Evolutionary conservation across 345 rosid species (phyloP).

Genomic region (Melaleuca alternifolia): DNA sequence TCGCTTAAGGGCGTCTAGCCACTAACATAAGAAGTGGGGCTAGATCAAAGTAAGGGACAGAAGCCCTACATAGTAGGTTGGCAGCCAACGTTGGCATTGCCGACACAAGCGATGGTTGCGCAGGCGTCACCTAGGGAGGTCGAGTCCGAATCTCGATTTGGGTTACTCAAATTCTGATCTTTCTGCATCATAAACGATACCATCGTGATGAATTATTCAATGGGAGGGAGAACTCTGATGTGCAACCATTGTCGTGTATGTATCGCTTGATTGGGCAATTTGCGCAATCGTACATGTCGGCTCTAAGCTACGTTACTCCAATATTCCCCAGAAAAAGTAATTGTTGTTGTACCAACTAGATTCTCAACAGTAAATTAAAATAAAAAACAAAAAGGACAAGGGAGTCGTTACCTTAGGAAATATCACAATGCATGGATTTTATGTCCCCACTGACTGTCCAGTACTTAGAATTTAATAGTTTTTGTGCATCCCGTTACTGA

Average conservation of each 20-base stretch:
- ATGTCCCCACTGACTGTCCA: not conserved
- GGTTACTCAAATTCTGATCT: accelerated
- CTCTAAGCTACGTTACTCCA: not conserved
- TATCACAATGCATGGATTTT: not conserved
- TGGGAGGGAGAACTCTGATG: not conserved
- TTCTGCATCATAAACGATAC: accelerated
- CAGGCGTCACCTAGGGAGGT: not conserved
- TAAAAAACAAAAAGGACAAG: not conserved
- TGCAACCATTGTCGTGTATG: not conserved
- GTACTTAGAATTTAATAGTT: not conserved
- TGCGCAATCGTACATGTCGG: not conserved
- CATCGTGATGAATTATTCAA: accelerated
- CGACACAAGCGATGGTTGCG: not conserved
- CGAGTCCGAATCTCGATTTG: accelerated
- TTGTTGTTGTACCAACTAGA: not conserved
- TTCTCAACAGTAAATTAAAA: no score
- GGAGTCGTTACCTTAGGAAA: not conserved
- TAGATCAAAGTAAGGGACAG: not conserved
- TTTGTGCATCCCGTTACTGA: no score
- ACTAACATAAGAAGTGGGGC: not conserved
- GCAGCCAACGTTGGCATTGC: not conserved
- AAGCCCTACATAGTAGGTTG: not conserved
- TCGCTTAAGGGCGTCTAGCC: not conserved
- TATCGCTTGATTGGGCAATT: not conserved
- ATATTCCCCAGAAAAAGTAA: not conserved